These are phyloP conservation scores for Triangularia verruculosa DNA, from an alignment of 2,329 filamentous ascomycete species.

Conservation along the genomic window DNA sequence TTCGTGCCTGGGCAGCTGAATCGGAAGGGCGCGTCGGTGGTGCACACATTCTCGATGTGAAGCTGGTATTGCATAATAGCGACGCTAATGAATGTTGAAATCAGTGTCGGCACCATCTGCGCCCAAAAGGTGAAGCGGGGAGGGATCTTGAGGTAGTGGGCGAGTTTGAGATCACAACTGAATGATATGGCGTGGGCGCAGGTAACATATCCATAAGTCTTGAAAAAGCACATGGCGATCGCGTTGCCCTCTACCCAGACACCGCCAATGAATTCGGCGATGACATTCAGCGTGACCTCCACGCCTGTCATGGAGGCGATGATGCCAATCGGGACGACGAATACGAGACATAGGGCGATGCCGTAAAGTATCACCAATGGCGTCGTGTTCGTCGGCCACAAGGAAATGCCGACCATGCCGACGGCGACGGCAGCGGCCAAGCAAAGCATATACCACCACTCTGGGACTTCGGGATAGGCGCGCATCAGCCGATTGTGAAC, in stretches of 20 bases:
- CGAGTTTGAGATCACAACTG: slow-evolving; percentile 30
- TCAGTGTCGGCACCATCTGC: slow-evolving; percentile 38
- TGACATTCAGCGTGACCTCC: slow-evolving; percentile 26
- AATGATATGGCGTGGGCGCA: slow-evolving; percentile 27
- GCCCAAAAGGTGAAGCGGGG: slow-evolving; percentile 37
- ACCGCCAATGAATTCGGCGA: slow-evolving; percentile 29
- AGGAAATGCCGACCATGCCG: slow-evolving; percentile 36
- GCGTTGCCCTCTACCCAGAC: slow-evolving; percentile 27
- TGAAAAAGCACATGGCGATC: slow-evolving; percentile 29
- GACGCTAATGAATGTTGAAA: slow-evolving; percentile 37
- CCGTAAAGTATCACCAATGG: slow-evolving; percentile 52
- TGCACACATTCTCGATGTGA: slow-evolving; percentile 55
- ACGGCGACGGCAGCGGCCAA: slow-evolving; percentile 32
- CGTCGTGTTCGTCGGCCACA: slow-evolving; percentile 44
- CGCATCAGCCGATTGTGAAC: slow-evolving; percentile 48
- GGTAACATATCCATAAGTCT: slow-evolving; percentile 28
- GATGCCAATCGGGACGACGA: slow-evolving; percentile 46
- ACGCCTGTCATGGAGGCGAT: slow-evolving; percentile 44
- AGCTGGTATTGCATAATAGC: slow-evolving; percentile 36
- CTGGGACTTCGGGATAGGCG: slow-evolving; percentile 43
- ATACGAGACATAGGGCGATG: slow-evolving; percentile 43
- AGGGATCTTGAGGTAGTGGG: slow-evolving; percentile 34
- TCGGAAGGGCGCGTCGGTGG: slow-evolving; percentile 45
- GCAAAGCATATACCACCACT: slow-evolving; percentile 46
- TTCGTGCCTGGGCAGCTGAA: slow-evolving; percentile 56